Evolutionary conservation across 305 asterid species (phyloP), one percentile per base, ranked within the genome.

Genomic region (Rubia balearica): DNA sequence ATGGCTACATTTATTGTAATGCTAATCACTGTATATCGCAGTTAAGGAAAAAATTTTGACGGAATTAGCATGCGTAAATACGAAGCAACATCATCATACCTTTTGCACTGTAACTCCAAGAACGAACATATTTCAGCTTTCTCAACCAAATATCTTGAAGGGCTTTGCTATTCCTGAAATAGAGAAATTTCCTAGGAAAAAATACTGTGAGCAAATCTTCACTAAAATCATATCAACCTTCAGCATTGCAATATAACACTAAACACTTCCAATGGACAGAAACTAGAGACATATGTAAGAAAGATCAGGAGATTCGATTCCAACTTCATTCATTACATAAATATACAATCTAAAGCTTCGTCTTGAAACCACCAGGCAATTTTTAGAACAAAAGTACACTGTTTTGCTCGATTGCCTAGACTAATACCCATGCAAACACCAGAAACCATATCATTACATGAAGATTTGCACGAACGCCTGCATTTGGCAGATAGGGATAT

Each of bases 401-500:
- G 46, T 16, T 65, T 3, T 46, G 22, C 38, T 17, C 13, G 46
- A 40, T 30, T 22, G 40, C 33, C 49, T 74, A 68, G 65, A 71
- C 60, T 21, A 36, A 74, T 7, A 30, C 30, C 12, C 24, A 46
- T 21, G 65, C 59, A 36, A 74, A 36, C 36, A 67, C 24, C 70
- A 66, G 57, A n/a, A 56, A 30, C 30, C 60, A 17, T 40, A 45
- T 41, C 59, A 41, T 42, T 49, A 7, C 36, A 46, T 24, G 65
- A 43, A 74, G 22, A 8, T 45, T 6, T 21, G 17, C 46, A 30
- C 42, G 43, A 43, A 49, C 19, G 27, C 61, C 63, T 7, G 63
- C 38, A 43, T 76, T 81, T 3, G 86, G 89, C 61, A 86, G 61
- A 76, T 53, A 73, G 0, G 92, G 92, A 71, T 85, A 83, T 11